A percentile compares a stretch with the other conserved stretches of the same genome.
These are phyloP conservation scores for Geotrichum macrosporum DNA, from an alignment of 1,139 yeast genomes.

Conservation along the genomic window DNA sequence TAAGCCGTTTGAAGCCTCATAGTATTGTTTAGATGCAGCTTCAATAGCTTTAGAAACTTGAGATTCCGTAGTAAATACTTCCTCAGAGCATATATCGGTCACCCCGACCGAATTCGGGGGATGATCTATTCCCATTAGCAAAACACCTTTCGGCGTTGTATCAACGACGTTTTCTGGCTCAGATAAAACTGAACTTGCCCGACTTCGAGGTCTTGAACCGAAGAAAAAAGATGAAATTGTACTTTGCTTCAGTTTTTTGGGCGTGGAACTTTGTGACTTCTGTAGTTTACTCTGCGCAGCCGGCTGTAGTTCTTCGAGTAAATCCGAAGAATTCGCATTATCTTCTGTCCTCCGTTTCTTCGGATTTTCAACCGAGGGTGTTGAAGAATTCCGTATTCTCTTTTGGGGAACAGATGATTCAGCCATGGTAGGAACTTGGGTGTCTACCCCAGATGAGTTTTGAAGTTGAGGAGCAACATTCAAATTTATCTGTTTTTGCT, in stretches of 20 bases:
- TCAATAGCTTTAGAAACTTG: slow-evolving; percentile 11
- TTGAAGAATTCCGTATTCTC: background rate
- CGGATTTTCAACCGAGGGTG: background rate
- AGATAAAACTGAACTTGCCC: background rate
- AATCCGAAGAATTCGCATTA: too few relatives aligned
- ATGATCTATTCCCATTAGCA: background rate
- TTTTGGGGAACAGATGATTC: background rate
- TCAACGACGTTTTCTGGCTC: background rate
- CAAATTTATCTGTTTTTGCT: too few relatives aligned
- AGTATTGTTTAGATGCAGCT: background rate
- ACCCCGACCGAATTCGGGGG: too few relatives aligned
- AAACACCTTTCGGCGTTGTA: too few relatives aligned
- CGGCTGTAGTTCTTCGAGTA: too few relatives aligned
- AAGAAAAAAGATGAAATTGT: slow-evolving; percentile 5
- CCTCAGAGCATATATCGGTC: too few relatives aligned
- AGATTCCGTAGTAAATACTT: slow-evolving; percentile 1
- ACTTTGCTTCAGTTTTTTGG: slow-evolving; percentile 3
- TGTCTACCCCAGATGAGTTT: background rate
- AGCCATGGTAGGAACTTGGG: background rate
- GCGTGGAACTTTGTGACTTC: slow-evolving; percentile 4
- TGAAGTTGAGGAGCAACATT: background rate
- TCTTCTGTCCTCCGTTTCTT: background rate
- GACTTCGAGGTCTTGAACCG: background rate
- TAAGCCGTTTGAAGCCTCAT: background rate
- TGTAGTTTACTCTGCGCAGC: too few relatives aligned